Evolutionary conservation across 2,329 filamentous ascomycete species (phyloP), one percentile per base, ranked within the genome.

Genomic region (Alternaria brassicae): DNA sequence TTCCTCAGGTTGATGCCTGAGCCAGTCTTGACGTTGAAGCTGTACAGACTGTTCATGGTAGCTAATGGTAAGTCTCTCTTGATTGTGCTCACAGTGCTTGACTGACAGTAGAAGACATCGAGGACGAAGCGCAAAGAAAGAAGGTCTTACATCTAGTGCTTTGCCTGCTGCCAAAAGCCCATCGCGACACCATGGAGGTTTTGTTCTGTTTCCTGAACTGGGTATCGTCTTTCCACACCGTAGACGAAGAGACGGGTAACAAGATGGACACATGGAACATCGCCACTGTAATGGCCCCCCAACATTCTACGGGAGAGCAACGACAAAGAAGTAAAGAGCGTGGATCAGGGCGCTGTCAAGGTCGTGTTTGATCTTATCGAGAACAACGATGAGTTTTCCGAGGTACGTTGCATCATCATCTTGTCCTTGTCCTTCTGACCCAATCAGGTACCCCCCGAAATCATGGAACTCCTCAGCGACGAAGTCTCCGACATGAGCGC

Each of bases 231-330:
- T 99, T 99, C 82, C 94, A 96, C 63, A 93, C 97, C 73, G 89
- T 99, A 13, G 95, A 99, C 70, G 95, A 99, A 72, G 95, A 99
- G 76, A 91, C 91, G 21, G 95, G 95, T 25, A 97, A 94, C 69
- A 97, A 98, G 84, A 99, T 99, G 95, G 95, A 99, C 76, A 91
- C 96, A 53, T 93, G 96, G 81, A 99, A 99, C 73, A 85, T 99
- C 63, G 92, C 95, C 3, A 98, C 96, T 3, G 95, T 99, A 63
- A 97, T 99, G 78, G 93, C 94, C 5, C 5, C 95, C 95, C 0
- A 99, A 99, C 72, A 92, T 99, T 62, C 84, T 97, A 12, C 93
- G 91, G 69, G 91, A 89, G 66, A 87, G 82, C 60, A 83, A 74
- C 54, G 79, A 80, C 48, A 76, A 78, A 61, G 73, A 78, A 61